phyloP scores from a whole-genome alignment of 768 basidiomycete genomes.

The Multifurca ochricompacta region DNA sequence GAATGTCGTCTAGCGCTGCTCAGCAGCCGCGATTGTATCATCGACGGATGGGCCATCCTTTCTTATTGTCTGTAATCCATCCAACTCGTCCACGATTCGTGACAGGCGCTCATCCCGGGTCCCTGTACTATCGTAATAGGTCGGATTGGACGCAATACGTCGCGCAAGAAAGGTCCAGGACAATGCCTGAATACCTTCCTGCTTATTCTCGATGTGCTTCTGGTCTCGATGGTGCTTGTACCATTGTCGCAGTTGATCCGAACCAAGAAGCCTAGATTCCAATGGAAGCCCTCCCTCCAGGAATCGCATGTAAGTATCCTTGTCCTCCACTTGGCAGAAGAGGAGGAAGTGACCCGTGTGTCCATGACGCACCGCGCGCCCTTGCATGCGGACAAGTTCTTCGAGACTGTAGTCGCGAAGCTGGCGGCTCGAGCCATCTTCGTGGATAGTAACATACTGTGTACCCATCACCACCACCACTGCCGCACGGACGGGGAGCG shows the following conservation, averaged over 20 bases:
- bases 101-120: constrained; percentile 54
- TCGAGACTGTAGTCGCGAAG: constrained; percentile 71
- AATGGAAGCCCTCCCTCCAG: constrained; percentile 83
- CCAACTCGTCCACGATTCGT: constrained; percentile 53
- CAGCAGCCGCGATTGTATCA: background rate
- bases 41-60: constrained; percentile 4
- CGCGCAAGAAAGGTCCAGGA: constrained; percentile 75
- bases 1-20: background rate
- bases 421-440: constrained; percentile 49
- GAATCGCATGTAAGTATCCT: constrained; percentile 75
- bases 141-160: constrained; percentile 70
- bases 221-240: constrained; percentile 33
- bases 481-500: constrained; percentile 72
- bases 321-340: constrained; percentile 84
- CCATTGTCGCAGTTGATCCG: constrained; percentile 42
- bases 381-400: constrained; percentile 90
- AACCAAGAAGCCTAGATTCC: constrained; percentile 68
- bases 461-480: constrained; percentile 89
- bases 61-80: constrained; percentile 14
- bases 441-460: constrained; percentile 59
- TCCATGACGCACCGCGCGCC: constrained; percentile 56
- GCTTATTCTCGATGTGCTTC: constrained; percentile 41
- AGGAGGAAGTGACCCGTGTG: constrained; percentile 65
- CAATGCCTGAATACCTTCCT: constrained; percentile 67
- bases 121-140: constrained; percentile 63